phyloP scores from a whole-genome alignment of 352 stramenopile genomes.

The Phytophthora lateralis region DNA sequence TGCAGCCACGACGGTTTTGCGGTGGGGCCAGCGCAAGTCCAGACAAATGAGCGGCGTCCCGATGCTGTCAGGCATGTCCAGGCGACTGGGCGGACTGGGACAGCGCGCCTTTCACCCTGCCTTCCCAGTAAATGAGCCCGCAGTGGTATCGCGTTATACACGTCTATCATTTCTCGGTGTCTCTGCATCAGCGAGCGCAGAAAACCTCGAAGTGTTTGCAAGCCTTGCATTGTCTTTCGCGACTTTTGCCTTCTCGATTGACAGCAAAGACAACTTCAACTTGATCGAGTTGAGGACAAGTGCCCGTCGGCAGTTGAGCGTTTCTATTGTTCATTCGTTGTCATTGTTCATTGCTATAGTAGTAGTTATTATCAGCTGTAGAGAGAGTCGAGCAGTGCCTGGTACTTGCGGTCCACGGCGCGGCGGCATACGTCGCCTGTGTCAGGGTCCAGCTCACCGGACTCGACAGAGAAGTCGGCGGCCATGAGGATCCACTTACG shows the following conservation, averaged over 20 bases:
- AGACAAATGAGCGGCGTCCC: constrained; percentile 22
- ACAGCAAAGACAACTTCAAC: constrained; percentile 15
- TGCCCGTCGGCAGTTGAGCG: not conserved
- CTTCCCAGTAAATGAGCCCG: constrained; percentile 27
- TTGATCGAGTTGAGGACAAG: constrained; percentile 4
- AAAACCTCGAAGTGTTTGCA: not conserved
- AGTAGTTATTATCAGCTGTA: constrained; percentile 56
- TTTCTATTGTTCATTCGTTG: constrained; percentile 32
- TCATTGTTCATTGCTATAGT: constrained; percentile 22
- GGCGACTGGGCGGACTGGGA: constrained; percentile 5
- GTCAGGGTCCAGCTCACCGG: constrained; percentile 72
- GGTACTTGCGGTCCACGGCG: constrained; percentile 73
- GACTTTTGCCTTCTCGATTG: not conserved
- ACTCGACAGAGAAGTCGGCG: constrained; percentile 65
- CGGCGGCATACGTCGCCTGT: constrained; percentile 64
- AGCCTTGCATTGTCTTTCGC: too few relatives aligned
- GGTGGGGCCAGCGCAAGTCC: constrained; percentile 11
- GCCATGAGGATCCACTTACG: constrained; percentile 86
- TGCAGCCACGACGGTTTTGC: constrained; percentile 3
- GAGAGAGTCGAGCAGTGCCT: constrained; percentile 73
- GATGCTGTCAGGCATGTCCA: constrained; percentile 10
- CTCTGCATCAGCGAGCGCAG: not conserved
- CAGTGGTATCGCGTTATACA: constrained; percentile 12
- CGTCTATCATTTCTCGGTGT: constrained; percentile 7
- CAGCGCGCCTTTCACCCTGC: constrained; percentile 12